Percentiles rank a stretch among this genome's conserved stretches.
phyloP scores from a whole-genome alignment of 1,139 yeast species.

The Entelexis sorbosivorans region DNA sequence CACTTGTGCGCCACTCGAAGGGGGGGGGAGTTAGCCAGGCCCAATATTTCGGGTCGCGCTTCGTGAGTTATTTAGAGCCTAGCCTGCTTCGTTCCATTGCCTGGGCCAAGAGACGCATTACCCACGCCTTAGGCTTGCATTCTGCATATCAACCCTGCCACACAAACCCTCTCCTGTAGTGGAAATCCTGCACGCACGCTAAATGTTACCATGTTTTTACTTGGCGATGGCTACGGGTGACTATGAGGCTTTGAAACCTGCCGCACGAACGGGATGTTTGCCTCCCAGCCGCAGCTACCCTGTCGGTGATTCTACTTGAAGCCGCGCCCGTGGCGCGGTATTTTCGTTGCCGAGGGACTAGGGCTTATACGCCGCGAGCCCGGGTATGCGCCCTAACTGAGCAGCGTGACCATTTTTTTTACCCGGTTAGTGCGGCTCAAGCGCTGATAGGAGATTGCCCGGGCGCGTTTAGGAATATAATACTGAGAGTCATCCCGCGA shows the following conservation, averaged over 20 bases:
- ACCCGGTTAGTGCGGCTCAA: no score
- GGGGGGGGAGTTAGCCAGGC: background rate
- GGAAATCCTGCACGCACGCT: background rate
- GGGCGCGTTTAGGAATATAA: background rate
- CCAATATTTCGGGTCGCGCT: background rate
- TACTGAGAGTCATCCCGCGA: background rate
- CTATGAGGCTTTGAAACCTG: no score
- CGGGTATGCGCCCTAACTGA: no score
- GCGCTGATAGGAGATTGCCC: background rate
- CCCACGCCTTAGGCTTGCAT: constrained; percentile 3
- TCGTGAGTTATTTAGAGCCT: background rate
- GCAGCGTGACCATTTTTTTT: no score
- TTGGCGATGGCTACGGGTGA: background rate
- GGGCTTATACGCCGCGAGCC: background rate
- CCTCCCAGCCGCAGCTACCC: no score
- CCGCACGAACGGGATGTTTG: no score
- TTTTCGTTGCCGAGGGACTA: background rate
- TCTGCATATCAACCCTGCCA: background rate
- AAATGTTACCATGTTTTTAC: background rate
- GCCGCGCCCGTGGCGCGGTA: background rate
- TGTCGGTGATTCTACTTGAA: no score
- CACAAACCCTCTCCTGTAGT: background rate
- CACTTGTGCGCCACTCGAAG: background rate
- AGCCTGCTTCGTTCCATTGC: background rate
- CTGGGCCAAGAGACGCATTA: background rate